phyloP scores from a whole-genome alignment of 116 monocot genomes.

The Papilionanthe hybrid region DNA sequence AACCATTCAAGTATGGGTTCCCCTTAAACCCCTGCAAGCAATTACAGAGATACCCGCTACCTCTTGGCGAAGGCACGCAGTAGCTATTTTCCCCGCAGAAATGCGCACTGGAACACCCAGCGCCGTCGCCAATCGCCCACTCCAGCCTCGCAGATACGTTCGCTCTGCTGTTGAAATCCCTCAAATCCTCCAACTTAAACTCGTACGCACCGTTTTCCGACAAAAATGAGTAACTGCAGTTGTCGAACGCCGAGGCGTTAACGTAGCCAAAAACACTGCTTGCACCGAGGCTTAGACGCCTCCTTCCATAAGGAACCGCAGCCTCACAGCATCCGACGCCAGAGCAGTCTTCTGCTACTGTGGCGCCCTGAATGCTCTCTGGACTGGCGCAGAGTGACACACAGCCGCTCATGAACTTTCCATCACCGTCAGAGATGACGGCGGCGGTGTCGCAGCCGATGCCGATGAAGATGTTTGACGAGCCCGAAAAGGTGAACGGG shows the following conservation, averaged over 20 bases:
- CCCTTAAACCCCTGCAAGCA: conserved; percentile 26
- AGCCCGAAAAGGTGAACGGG: conserved; percentile 20
- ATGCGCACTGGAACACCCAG: too few species aligned
- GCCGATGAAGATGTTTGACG: conserved; percentile 8
- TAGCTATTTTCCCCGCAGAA: conserved; percentile 5
- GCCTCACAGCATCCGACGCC: conserved; percentile 17
- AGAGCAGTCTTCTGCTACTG: background rate
- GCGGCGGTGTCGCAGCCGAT: conserved; percentile 24
- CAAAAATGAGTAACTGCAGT: conserved; percentile 20
- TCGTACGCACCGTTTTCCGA: too few species aligned
- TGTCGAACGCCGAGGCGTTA: conserved; percentile 16
- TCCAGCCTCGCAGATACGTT: too few species aligned
- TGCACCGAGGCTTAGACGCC: conserved; percentile 4
- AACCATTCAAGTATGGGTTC: conserved; percentile 29
- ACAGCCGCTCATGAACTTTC: conserved; percentile 17
- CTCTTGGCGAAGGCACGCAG: background rate
- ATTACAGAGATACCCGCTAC: conserved; percentile 30
- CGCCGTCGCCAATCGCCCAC: too few species aligned
- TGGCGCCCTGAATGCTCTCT: background rate
- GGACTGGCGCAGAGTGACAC: conserved; percentile 17
- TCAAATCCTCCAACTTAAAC: too few species aligned
- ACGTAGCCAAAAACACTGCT: conserved; percentile 27
- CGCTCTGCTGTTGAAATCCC: too few species aligned
- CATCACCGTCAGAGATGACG: conserved; percentile 8
- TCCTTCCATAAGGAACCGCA: conserved; percentile 12